These are phyloP conservation scores for Forsythia viridissima DNA, from an alignment of 257 asterid genomes.

Conservation along the genomic window DNA sequence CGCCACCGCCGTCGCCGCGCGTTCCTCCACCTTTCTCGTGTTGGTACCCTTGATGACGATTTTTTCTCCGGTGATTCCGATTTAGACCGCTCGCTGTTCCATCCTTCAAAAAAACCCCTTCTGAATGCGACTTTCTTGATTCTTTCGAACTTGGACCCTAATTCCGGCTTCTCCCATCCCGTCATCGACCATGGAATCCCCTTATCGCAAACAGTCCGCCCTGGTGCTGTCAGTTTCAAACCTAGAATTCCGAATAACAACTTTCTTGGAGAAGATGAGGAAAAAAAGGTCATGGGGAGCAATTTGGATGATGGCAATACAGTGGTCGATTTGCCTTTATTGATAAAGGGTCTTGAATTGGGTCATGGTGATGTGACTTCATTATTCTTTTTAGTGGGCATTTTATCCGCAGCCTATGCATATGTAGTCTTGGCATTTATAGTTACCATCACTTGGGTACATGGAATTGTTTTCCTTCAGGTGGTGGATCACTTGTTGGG, in stretches of 20 bases:
- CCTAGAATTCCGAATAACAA: conserved; percentile 37
- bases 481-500: conserved; percentile 77
- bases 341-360: conserved; percentile 67
- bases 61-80: conserved; percentile 89
- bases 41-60: conserved; percentile 74
- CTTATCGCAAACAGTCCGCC: conserved; percentile 30
- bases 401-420: conserved; percentile 59
- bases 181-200: conserved; percentile 40
- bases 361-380: conserved; percentile 63
- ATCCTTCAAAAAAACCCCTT: conserved; percentile 42
- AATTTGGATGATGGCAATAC: conserved; percentile 38
- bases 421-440: conserved; percentile 72
- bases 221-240: conserved; percentile 50
- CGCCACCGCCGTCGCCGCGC: conserved; percentile 76
- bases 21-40: conserved; percentile 84
- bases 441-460: conserved; percentile 73
- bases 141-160: conserved; percentile 39
- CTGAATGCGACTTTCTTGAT: conserved; percentile 48
- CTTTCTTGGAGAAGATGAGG: conserved; percentile 29
- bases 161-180: conserved; percentile 37
- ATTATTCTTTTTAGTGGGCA: conserved; percentile 56
- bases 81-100: conserved; percentile 63
- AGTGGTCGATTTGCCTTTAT: conserved; percentile 63
- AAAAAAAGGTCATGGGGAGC: conserved; percentile 31
- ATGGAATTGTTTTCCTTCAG: conserved; percentile 65